A percentile compares a stretch with the other conserved stretches of the same genome.
Evolutionary conservation across 495 filamentous ascomycete genomes (phyloP).

Genomic region (Talaromyces nanjingensis): DNA sequence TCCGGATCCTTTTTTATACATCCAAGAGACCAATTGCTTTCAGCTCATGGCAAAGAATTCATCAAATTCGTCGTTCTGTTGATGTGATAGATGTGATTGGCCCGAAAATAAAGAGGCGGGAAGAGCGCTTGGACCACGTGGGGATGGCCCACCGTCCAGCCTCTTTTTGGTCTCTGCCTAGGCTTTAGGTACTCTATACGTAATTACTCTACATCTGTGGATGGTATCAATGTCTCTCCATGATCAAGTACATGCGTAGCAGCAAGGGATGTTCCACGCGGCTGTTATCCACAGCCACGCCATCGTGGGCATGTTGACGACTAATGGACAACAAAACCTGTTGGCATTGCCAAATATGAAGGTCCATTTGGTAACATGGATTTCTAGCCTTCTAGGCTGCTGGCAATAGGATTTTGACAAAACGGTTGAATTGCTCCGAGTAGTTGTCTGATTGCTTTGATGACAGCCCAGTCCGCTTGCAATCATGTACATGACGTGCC

Average conservation of each 20-base stretch:
- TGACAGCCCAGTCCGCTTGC: neutral
- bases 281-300: neutral
- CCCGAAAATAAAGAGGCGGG: neutral
- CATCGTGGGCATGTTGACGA: neutral
- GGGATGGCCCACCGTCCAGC: conserved; percentile 1
- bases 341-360: neutral
- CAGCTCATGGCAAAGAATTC: neutral
- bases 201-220: neutral
- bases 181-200: too few species aligned
- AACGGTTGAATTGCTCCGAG: neutral
- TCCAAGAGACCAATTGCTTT: neutral
- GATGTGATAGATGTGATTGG: neutral
- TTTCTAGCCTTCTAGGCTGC: neutral
- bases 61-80: neutral
- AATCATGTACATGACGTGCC: too few species aligned
- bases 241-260: neutral
- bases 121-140: conserved; percentile 1
- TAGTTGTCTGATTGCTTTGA: neutral
- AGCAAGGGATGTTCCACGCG: neutral
- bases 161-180: neutral
- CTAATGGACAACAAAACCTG: neutral
- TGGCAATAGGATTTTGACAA: neutral
- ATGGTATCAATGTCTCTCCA: neutral
- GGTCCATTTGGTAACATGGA: neutral
- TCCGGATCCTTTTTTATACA: neutral